A percentile compares a stretch with the other conserved stretches of the same genome.
Evolutionary conservation across 306 rosid species (phyloP).

Genomic region (Cucurbita argyrosperma): DNA sequence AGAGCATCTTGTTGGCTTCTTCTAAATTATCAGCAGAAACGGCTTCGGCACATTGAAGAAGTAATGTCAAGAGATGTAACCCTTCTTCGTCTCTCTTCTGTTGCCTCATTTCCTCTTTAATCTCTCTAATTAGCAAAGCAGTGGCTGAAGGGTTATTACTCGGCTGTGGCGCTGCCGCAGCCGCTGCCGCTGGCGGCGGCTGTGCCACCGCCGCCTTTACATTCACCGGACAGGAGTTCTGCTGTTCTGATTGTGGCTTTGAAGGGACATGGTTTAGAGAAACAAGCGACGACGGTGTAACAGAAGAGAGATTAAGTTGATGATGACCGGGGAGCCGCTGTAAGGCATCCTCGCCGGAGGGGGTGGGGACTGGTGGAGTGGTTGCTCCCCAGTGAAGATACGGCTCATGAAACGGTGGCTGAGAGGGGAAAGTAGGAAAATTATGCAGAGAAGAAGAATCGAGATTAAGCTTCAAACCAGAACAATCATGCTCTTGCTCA

Average conservation of each 20-base stretch:
- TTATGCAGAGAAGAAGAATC: constrained; percentile 9
- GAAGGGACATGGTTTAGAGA: constrained; percentile 10
- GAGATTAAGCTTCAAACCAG: constrained; percentile 13
- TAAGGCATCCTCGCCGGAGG: not conserved
- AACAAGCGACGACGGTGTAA: constrained; percentile 1
- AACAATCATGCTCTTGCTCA: not conserved
- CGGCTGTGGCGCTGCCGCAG: not conserved
- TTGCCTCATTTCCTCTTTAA: constrained; percentile 58
- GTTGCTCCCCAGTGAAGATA: constrained; percentile 35
- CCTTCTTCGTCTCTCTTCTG: constrained; percentile 85
- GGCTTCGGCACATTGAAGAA: constrained; percentile 90
- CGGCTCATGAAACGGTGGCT: constrained; percentile 15
- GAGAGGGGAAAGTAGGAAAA: not conserved
- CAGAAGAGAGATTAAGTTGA: constrained; percentile 2
- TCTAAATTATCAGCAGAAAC: constrained; percentile 78
- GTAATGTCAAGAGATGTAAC: constrained; percentile 62
- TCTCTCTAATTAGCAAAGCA: constrained; percentile 27
- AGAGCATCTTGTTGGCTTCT: constrained; percentile 67
- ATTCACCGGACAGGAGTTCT: constrained; percentile 9
- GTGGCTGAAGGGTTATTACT: not conserved
- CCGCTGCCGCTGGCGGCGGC: not conserved
- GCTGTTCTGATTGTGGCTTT: constrained; percentile 13
- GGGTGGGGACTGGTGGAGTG: constrained; percentile 8
- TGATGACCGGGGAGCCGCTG: not conserved
- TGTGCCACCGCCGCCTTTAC: not conserved